Conservation (phyloP, 208 protist genomes). For the Leptomonas pyrrhocoris region DNA sequence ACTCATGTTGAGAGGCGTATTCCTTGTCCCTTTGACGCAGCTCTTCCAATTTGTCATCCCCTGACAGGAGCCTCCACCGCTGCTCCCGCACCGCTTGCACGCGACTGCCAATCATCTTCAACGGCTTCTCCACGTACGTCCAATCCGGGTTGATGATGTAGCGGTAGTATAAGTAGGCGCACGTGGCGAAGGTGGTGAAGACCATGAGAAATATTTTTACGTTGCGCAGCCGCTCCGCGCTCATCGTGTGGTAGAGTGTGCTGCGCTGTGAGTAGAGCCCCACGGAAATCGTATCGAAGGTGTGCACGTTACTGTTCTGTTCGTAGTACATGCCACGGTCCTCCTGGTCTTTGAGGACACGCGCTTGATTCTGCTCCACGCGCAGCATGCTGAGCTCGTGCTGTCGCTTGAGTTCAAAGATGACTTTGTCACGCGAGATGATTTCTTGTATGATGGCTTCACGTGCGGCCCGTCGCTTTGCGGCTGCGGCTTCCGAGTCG, state of each 20-base stretch:
- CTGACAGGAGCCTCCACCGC: constrained; percentile 43
- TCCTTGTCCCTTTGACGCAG: constrained; percentile 13
- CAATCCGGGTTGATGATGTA: constrained; percentile 91
- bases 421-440: constrained; percentile 82
- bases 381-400: constrained; percentile 92
- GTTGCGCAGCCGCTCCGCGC: constrained; percentile 81
- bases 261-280: constrained; percentile 87
- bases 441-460: constrained; percentile 78
- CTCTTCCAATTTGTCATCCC: constrained; percentile 43
- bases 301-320: constrained; percentile 90
- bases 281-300: constrained; percentile 88
- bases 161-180: constrained; percentile 84
- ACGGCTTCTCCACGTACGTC: constrained; percentile 74
- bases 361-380: constrained; percentile 83
- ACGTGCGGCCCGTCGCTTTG: constrained; percentile 31
- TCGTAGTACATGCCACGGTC: constrained; percentile 92
- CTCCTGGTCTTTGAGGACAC: constrained; percentile 86
- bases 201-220: constrained; percentile 81
- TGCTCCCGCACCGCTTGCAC: constrained; percentile 65
- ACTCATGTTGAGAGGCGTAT: neutral
- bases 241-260: constrained; percentile 89
- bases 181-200: constrained; percentile 57
- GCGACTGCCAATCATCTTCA: constrained; percentile 77
- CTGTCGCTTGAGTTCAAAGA: constrained; percentile 90
- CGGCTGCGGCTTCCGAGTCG: constrained; percentile 11